Percentiles rank a stretch among this genome's conserved stretches.
Evolutionary conservation across 306 rosid genomes (phyloP).

Genomic region (Dryas drummondii): DNA sequence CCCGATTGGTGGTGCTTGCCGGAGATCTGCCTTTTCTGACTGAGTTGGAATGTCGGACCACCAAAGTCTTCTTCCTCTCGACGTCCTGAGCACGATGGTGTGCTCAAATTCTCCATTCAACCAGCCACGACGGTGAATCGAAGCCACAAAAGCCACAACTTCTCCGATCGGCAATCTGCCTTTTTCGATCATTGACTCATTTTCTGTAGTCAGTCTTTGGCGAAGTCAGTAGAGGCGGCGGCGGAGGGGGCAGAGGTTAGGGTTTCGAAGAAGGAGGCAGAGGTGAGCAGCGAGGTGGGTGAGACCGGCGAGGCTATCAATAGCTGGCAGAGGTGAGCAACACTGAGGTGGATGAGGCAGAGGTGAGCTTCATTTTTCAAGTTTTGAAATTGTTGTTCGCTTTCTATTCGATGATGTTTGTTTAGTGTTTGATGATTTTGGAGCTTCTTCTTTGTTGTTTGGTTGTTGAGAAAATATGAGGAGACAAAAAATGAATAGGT

Average conservation of each 20-base stretch:
- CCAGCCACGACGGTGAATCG: too few relatives aligned
- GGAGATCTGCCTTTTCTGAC: too few relatives aligned
- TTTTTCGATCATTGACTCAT: too few relatives aligned
- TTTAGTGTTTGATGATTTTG: slow-evolving; percentile 1
- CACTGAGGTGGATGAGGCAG: not conserved
- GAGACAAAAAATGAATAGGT: not conserved
- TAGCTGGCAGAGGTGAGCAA: slow-evolving; percentile 35
- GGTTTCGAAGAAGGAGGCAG: slow-evolving; percentile 21
- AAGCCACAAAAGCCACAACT: too few relatives aligned
- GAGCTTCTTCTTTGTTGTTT: slow-evolving; percentile 24
- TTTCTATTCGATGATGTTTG: not conserved
- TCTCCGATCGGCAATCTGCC: too few relatives aligned
- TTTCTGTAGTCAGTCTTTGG: too few relatives aligned
- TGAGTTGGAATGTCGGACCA: too few relatives aligned
- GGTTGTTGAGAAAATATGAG: slow-evolving; percentile 18
- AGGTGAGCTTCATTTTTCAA: slow-evolving; percentile 35
- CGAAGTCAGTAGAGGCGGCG: slow-evolving; percentile 29
- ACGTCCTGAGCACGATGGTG: too few relatives aligned
- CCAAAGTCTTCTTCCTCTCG: too few relatives aligned
- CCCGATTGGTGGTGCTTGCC: too few relatives aligned
- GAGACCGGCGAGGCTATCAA: slow-evolving; percentile 89
- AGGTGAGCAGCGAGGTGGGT: slow-evolving; percentile 34
- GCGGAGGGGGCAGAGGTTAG: slow-evolving; percentile 24
- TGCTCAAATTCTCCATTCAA: too few relatives aligned
- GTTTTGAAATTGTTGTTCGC: too few relatives aligned